Evolutionary conservation across 768 basidiomycete genomes (phyloP), one percentile per base, ranked within the genome.

Genomic region (Cystofilobasidium macerans): DNA sequence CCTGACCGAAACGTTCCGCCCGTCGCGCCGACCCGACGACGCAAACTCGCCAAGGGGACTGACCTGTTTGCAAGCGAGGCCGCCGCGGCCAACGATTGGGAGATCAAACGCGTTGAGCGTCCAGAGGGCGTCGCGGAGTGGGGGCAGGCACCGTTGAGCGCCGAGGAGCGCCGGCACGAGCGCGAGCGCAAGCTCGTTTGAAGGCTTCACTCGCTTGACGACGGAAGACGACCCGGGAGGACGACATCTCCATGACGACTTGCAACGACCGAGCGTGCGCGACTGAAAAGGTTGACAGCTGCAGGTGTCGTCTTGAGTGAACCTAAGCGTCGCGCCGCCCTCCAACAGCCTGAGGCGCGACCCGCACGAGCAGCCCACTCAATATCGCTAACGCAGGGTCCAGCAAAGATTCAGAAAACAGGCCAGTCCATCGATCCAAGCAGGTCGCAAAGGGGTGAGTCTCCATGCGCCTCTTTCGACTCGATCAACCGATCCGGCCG

Each of bases 211-310:
- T 18, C 14, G 20, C 13, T 2, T 20, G 36, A 33, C 32, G 57
- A 36, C 16, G n/a, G 71, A 62, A 9, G 72, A n/a, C n/a, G n/a
- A n/a, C n/a, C n/a, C n/a, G 71, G 20, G 72, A 71, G 45, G 65
- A 38, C 11, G 72, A 72, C 28, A 65, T 62, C 36, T 68, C 71
- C 72, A 71, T 71, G 35, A 67, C 68, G 32, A 64, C 36, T 38
- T 38, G 36, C 36, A 38, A 38, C 36, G 36, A 38, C 36, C 36
- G n/a, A n/a, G n/a, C n/a, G n/a, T n/a, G n/a, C n/a, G n/a, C n/a
- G n/a, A n/a, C n/a, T n/a, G n/a, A n/a, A n/a, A n/a, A n/a, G n/a
- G n/a, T n/a, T n/a, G n/a, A n/a, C n/a, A n/a, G n/a, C n/a, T n/a
- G n/a, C n/a, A n/a, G n/a, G n/a, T n/a, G n/a, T n/a, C n/a, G n/a